Percentiles rank a stretch among this genome's conserved stretches.
These are phyloP conservation scores for Curvularia hawaiiensis DNA, from an alignment of 2,329 filamentous ascomycete genomes.

Conservation along the genomic window DNA sequence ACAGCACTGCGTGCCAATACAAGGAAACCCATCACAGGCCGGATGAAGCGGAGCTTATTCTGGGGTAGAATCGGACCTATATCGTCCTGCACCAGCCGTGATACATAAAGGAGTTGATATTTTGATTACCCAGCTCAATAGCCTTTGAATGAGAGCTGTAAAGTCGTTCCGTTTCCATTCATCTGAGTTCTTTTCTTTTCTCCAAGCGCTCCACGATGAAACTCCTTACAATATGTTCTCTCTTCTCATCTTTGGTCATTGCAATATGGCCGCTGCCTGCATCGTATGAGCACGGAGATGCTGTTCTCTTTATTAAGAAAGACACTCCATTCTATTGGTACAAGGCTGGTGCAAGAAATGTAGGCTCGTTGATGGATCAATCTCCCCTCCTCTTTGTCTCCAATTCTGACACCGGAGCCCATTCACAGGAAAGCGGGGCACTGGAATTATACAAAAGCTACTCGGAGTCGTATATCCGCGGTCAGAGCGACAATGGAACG, in stretches of 20 bases:
- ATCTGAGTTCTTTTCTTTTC: background rate
- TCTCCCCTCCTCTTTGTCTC: slow-evolving; percentile 20
- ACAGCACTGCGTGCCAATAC: background rate
- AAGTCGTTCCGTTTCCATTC: background rate
- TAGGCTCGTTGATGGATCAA: slow-evolving; percentile 29
- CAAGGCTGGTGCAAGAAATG: slow-evolving; percentile 43
- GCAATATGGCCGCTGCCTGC: slow-evolving; percentile 53
- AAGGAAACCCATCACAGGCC: background rate
- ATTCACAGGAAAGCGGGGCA: slow-evolving; percentile 17
- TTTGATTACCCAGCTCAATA: background rate
- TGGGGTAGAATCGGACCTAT: slow-evolving; percentile 7
- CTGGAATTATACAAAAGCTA: slow-evolving; percentile 20
- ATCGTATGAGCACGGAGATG: slow-evolving; percentile 46
- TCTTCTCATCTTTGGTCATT: slow-evolving; percentile 30
- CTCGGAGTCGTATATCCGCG: slow-evolving; percentile 10
- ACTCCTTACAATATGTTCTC: slow-evolving; percentile 16
- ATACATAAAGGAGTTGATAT: slow-evolving; percentile 6
- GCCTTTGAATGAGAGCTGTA: background rate
- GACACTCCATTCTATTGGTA: slow-evolving; percentile 45
- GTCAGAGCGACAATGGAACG: background rate
- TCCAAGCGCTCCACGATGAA: slow-evolving; percentile 30
- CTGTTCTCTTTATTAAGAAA: slow-evolving; percentile 48
- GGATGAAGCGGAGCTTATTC: background rate
- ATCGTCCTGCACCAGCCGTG: slow-evolving; percentile 21
- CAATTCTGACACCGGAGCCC: slow-evolving; percentile 25